These are phyloP conservation scores for Acer campestre DNA, from an alignment of 345 rosid genomes.

Conservation along the genomic window DNA sequence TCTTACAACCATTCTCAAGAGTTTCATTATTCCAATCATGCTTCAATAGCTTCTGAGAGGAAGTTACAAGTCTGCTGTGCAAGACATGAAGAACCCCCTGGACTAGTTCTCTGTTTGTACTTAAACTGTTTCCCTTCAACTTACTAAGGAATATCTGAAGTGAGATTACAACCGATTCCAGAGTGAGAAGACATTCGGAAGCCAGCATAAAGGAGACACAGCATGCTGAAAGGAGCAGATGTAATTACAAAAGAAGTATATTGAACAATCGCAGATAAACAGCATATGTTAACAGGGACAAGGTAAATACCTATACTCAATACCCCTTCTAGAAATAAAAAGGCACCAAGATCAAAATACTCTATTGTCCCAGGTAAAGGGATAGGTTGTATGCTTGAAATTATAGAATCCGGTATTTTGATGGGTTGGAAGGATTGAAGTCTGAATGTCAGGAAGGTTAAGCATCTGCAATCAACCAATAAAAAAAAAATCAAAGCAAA, in stretches of 20 bases:
- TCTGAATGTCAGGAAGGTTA: constrained; percentile 52
- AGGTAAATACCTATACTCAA: constrained; percentile 49
- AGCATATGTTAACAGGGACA: constrained; percentile 15
- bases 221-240: constrained; percentile 60
- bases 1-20: constrained; percentile 65
- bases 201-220: constrained; percentile 71
- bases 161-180: constrained; percentile 58
- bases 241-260: constrained; percentile 1
- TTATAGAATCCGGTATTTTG: constrained; percentile 34
- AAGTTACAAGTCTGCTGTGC: constrained; percentile 52
- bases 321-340: constrained; percentile 60
- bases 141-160: constrained; percentile 40
- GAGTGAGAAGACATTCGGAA: constrained; percentile 61
- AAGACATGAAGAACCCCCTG: constrained; percentile 42
- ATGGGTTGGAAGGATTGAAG: constrained; percentile 68
- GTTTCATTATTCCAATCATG: constrained; percentile 56
- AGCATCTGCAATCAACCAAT: constrained; percentile 44
- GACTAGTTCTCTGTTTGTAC: constrained; percentile 21
- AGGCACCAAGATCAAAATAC: constrained; percentile 61
- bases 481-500: background rate
- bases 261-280: background rate
- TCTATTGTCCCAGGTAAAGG: constrained; percentile 65
- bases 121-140: constrained; percentile 41
- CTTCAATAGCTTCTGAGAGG: constrained; percentile 66
- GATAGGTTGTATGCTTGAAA: constrained; percentile 40